Base-by-base conservation (phyloP, 2,329 filamentous ascomycete species). In the Alternaria gaisen region DNA sequence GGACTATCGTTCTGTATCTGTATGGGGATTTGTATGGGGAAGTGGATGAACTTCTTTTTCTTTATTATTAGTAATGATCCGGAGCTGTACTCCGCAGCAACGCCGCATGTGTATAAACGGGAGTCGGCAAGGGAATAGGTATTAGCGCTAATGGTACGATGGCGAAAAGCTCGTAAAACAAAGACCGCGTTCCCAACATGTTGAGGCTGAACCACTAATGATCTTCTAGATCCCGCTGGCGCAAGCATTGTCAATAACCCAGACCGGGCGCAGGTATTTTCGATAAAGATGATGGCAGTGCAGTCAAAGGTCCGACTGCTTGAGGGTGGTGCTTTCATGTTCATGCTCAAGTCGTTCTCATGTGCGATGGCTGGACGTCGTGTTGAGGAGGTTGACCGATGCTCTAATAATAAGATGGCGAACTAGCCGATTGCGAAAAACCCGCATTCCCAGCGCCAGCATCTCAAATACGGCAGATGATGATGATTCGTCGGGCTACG, bases 51-150 rank as follows among this genome's bases (percentile, higher is more conserved):
- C 46, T 48, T 22, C 18, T n/a, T 50, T 50, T 50, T 42, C 40
- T 30, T 36, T 36, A 32, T 36, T 20, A 47, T 56, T 48, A 48
- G 36, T 60, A 60, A 42, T 56, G 42, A 56, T 51, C 44, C 18
- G 52, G 51, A 24, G 57, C 38, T 51, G 30, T 32, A 46, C 40
- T 34, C 40, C 12, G 41, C 55, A 58, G 55, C 41, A n/a, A 38
- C 50, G 46, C 22, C 50, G 46, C 22, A 36, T 50, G 46, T 50
- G 32, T 36, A 38, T 50, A 38, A 44, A 28, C 22, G 44, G 30
- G 14, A 34, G n/a, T 11, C 46, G 40, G 47, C 55, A 46, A 32
- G 20, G 11, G 41, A 52, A 40, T 16, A 32, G 18, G 14, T 28
- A 9, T 34, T 53, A 53, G 40, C 40, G 47, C 47, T 53, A 24